Conservation (phyloP, 169 alveolate genomes). For the Cryptosporidium ubiquitum region DNA sequence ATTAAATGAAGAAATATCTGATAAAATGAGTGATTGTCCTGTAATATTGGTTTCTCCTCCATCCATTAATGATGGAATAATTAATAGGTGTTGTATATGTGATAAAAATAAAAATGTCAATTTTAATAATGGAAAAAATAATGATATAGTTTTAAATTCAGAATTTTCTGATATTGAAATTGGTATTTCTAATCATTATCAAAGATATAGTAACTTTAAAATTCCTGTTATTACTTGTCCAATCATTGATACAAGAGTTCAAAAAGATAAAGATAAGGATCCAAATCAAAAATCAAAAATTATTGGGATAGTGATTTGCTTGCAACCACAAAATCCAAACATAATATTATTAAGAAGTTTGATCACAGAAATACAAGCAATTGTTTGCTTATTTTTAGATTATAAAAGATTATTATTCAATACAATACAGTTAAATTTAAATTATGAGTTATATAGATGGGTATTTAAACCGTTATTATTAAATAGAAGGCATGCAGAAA, state of each 20-base stretch:
- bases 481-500: neutral
- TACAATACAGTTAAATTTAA: neutral
- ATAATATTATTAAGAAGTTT: conserved; percentile 33
- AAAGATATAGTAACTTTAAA: conserved; percentile 60
- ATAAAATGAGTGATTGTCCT: conserved; percentile 31
- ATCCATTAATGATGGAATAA: conserved; percentile 9
- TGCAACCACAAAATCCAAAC: conserved; percentile 73
- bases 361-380: conserved; percentile 29
- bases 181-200: conserved; percentile 5
- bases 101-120: conserved; percentile 17
- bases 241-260: conserved; percentile 19
- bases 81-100: conserved; percentile 43
- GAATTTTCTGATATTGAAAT: conserved; percentile 44
- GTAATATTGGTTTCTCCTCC: conserved; percentile 71
- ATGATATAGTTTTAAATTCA: neutral
- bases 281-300: neutral
- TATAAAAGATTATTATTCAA: conserved; percentile 5
- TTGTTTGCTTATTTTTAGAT: conserved; percentile 34
- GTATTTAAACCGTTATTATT: conserved; percentile 51
- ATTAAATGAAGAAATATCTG: neutral
- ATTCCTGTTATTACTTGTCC: conserved; percentile 59
- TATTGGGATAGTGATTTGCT: conserved; percentile 40
- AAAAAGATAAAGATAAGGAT: neutral
- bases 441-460: conserved; percentile 50
- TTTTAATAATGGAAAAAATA: no score